Evolutionary conservation across 129 eudicot genomes (phyloP).

Genomic region (Artemisia argyi): DNA sequence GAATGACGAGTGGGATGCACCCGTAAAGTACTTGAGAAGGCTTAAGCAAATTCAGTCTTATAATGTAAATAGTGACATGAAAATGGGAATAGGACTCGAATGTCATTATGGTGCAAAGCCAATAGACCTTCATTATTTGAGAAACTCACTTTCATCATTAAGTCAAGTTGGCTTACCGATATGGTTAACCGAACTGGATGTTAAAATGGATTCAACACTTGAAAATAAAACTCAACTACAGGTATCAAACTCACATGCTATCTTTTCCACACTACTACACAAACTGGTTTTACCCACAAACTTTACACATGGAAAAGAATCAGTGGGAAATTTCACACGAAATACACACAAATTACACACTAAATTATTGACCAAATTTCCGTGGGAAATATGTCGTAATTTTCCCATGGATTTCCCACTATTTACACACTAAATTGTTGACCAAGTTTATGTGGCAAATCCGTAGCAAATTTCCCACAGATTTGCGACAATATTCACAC

Average conservation of each 20-base stretch:
- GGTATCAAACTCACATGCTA: conserved; percentile 19
- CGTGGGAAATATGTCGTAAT: too few relatives aligned
- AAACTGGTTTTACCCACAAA: too few relatives aligned
- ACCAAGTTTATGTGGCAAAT: too few relatives aligned
- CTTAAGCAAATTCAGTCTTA: conserved; percentile 31
- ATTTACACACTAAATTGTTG: too few relatives aligned
- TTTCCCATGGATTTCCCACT: too few relatives aligned
- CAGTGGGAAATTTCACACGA: too few relatives aligned
- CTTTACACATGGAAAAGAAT: too few relatives aligned
- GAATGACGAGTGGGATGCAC: conserved; percentile 33
- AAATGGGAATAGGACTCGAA: conserved; percentile 60
- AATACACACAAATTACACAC: too few relatives aligned
- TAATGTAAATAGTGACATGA: conserved; percentile 30
- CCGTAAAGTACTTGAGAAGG: conserved; percentile 34
- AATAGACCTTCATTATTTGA: conserved; percentile 53
- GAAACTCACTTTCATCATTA: conserved; percentile 46
- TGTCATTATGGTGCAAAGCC: conserved; percentile 45
- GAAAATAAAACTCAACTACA: conserved; percentile 23
- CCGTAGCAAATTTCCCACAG: too few relatives aligned
- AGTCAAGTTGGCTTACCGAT: conserved; percentile 56
- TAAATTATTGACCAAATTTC: too few relatives aligned
- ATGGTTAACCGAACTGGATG: conserved; percentile 86
- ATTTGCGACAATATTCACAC: too few relatives aligned
- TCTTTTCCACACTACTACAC: neutral
- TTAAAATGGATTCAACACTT: conserved; percentile 29